Percentiles rank a stretch among this genome's conserved stretches.
Conservation (phyloP, 495 filamentous ascomycete species). For the Thermothielavioides terrestris region DNA sequence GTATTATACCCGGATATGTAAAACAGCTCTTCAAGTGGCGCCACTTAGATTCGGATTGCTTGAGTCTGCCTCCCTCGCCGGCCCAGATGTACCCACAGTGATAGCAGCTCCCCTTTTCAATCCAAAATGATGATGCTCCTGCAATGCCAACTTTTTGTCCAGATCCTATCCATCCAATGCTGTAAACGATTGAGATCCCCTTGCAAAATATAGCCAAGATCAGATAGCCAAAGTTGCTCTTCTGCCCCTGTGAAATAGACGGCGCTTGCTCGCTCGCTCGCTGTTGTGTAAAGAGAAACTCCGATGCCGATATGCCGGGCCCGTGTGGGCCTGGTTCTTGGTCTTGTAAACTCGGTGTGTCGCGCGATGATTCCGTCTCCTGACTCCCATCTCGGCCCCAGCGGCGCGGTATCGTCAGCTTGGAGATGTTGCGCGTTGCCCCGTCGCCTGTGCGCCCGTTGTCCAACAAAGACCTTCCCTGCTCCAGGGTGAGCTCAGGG, state of each 20-base stretch:
- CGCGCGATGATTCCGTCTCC: background rate
- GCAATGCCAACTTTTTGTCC: background rate
- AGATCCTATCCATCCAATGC: background rate
- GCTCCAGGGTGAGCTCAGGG: no score
- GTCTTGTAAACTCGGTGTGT: background rate
- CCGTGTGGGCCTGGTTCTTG: background rate
- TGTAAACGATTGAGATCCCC: background rate
- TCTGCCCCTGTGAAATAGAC: background rate
- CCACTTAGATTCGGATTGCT: no score
- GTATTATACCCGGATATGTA: no score
- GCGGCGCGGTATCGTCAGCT: no score
- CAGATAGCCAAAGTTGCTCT: background rate
- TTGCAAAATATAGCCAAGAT: background rate
- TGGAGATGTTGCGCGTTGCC: background rate
- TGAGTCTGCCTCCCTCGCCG: no score
- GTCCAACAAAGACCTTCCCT: no score
- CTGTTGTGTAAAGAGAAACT: background rate
- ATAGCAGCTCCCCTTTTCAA: no score
- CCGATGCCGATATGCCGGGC: constrained; percentile 2
- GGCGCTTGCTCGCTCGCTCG: constrained; percentile 6
- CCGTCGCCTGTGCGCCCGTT: background rate
- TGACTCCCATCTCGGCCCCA: no score
- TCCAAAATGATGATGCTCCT: no score
- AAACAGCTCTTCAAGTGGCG: no score
- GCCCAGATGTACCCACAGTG: no score